A percentile compares a stretch with the other conserved stretches of the same genome.
These are phyloP conservation scores for Neckera pumila DNA, from an alignment of 225 moss, liverwort and hornwort species.

Conservation along the genomic window DNA sequence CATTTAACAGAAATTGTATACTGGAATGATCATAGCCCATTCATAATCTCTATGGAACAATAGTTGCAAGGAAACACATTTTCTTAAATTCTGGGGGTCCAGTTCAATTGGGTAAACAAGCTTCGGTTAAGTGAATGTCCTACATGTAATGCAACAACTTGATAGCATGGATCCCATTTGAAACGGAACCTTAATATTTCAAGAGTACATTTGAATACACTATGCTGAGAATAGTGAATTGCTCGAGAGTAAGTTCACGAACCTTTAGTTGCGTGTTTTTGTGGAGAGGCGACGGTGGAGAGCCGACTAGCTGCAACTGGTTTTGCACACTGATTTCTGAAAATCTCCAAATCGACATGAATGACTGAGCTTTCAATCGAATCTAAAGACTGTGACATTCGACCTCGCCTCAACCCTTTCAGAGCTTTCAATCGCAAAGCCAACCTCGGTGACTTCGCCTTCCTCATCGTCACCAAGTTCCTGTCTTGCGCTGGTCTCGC, in stretches of 20 bases:
- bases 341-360: background rate
- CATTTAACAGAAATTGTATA: background rate
- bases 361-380: background rate
- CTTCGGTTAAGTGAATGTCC: background rate
- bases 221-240: background rate
- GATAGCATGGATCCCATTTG: background rate
- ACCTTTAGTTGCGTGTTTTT: background rate
- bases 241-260: background rate
- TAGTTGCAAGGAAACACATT: too few relatives aligned
- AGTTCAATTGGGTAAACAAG: background rate
- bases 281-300: background rate
- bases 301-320: background rate
- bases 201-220: background rate
- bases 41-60: background rate
- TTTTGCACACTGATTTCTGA: background rate
- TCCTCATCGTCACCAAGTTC: background rate
- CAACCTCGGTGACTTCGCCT: background rate
- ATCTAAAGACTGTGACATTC: slow-evolving; percentile 16
- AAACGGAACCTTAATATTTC: background rate
- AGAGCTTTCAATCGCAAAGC: background rate
- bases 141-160: background rate
- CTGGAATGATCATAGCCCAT: background rate
- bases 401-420: background rate
- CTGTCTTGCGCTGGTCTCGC: background rate
- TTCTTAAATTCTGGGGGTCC: background rate